Evolutionary conservation across 192 early-diverging fungal species (phyloP).

Genomic region (Podila clonocystis): DNA sequence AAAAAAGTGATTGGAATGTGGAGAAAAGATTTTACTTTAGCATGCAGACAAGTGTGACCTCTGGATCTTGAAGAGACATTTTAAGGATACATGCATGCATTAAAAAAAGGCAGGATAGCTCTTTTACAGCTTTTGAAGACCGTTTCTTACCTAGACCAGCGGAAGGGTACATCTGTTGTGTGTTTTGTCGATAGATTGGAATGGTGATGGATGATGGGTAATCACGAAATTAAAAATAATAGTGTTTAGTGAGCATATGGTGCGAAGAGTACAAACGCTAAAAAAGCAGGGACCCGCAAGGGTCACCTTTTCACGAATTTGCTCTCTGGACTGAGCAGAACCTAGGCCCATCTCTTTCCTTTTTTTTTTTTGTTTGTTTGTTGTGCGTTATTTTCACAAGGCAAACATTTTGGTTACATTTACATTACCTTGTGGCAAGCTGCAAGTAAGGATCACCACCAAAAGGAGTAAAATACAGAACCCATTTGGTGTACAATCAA

Average conservation of each 20-base stretch:
- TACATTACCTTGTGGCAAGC: constrained; percentile 33
- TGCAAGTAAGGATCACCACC: neutral
- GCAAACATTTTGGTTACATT: neutral
- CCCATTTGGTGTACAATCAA: too few species aligned
- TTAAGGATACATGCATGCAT: neutral
- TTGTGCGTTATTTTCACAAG: neutral
- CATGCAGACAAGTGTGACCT: neutral
- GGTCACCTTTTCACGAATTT: too few species aligned
- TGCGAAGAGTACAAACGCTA: neutral
- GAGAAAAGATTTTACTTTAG: neutral
- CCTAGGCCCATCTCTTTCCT: too few species aligned
- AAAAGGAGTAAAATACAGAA: too few species aligned
- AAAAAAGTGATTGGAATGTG: neutral
- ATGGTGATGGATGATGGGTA: too few species aligned
- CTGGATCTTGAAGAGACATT: neutral
- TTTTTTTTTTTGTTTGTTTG: too few species aligned
- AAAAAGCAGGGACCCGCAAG: neutral
- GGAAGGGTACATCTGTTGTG: constrained; percentile 24
- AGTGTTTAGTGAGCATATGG: neutral
- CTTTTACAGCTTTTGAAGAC: neutral
- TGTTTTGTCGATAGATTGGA: too few species aligned
- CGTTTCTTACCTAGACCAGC: constrained; percentile 23
- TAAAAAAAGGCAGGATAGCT: neutral
- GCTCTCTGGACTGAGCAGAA: too few species aligned
- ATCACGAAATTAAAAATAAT: too few species aligned